These are phyloP conservation scores for Tremella yokohamensis DNA, from an alignment of 768 basidiomycete genomes.

Conservation along the genomic window DNA sequence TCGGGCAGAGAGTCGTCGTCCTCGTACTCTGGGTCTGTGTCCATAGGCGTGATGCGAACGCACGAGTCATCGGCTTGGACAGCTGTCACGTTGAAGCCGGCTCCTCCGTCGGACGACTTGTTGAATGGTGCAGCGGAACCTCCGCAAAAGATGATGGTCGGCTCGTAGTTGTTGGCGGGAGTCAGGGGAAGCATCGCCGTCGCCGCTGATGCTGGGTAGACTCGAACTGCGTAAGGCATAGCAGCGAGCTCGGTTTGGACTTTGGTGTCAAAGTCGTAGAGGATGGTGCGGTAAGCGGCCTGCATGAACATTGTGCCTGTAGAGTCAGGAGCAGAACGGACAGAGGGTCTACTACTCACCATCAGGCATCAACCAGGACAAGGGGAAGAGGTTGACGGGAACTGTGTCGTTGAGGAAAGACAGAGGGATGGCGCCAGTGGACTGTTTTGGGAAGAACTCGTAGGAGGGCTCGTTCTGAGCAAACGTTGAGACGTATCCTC, in stretches of 20 bases:
- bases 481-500: slow-evolving; percentile 70
- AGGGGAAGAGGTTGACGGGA: slow-evolving; percentile 68
- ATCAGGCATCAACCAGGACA: slow-evolving; percentile 64
- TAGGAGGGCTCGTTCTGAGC: slow-evolving; percentile 65
- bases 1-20: slow-evolving; percentile 49
- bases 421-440: slow-evolving; percentile 60
- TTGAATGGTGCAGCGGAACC: slow-evolving; percentile 60
- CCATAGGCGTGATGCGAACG: slow-evolving; percentile 71
- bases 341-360: slow-evolving; percentile 20
- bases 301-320: slow-evolving; percentile 52
- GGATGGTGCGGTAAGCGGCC: slow-evolving; percentile 53
- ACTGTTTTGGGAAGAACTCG: slow-evolving; percentile 70
- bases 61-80: slow-evolving; percentile 67
- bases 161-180: slow-evolving; percentile 79
- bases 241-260: slow-evolving; percentile 60
- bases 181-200: slow-evolving; percentile 87
- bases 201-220: slow-evolving; percentile 68
- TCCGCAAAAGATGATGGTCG: slow-evolving; percentile 86
- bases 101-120: slow-evolving; percentile 68
- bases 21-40: slow-evolving; percentile 39
- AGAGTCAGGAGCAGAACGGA: slow-evolving; percentile 12
- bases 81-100: slow-evolving; percentile 59
- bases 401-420: slow-evolving; percentile 65
- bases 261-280: slow-evolving; percentile 64
- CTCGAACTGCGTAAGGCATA: slow-evolving; percentile 57